Evolutionary conservation across 176 grass and related monocot genomes (phyloP), one percentile per base, ranked within the genome.

Genomic region (Leersia perrieri): DNA sequence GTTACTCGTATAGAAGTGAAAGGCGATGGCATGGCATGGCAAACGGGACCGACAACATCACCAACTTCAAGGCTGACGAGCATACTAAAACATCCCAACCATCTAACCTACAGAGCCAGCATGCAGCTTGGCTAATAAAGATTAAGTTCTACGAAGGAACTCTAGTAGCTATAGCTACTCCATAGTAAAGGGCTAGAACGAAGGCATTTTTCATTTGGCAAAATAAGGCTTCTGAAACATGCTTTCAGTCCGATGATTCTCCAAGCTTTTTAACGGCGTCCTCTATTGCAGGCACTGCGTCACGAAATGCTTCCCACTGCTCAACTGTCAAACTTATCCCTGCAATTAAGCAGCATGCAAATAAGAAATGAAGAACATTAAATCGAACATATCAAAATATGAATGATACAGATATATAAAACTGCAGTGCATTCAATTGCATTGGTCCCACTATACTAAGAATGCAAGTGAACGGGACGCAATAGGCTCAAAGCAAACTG

Each of bases 241-340:
- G 49, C 35, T 63, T 66, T 89, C 66, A 91, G 42, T 91, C 88
- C 27, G 49, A 85, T 15, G 65, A 90, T 25, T 80, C 95, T 88
- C 82, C 86, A 29, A 98, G 57, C 69, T 88, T 85, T 77, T 84
- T 89, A 45, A 98, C 91, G 44, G 96, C 96, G 66, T 93, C 86
- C 40, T 91, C 90, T 84, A 98, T 86, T n/a, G 83, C 80, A 20
- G 96, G 92, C 28, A 89, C 79, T 33, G 84, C 76, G 44, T 95
- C 78, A 15, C 71, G 67, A 62, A 98, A 95, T 36, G 84, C 86
- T 85, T 91, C 90, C 96, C 92, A 98, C 83, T 98, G 96, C 70
- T 98, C 90, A 1, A 88, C 79, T 3, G 92, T 89, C 88, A 98
- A 77, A 81, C 90, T 93, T 82, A 98, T 86, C 20, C 95, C 88